Evolutionary conservation across 1,139 yeast genomes (phyloP), one percentile per base, ranked within the genome.

Genomic region (Pichia kudriavzevii): DNA sequence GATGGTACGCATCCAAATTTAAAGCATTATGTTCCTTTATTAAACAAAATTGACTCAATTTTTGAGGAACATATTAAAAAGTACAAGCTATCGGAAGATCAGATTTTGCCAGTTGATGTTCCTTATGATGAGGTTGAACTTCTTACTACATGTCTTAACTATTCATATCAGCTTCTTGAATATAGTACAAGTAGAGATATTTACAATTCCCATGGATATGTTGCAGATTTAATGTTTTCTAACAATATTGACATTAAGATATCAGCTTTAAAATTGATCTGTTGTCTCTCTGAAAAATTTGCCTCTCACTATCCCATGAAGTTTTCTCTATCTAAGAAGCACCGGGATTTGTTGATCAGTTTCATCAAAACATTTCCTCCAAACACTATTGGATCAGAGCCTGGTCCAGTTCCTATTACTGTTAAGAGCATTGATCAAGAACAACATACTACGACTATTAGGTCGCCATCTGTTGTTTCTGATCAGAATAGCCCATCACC

Each of bases 31-130:
- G 69, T 83, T 15, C 70, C 79, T 0, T 73, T 84, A 1, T 63
- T 88, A 46, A 81, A 87, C 55, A 66, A 79, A 46, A 75, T 87
- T 48, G 96, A 87, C 53, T 69, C 64, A 11, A 67, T 83, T 14
- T 61, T 84, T 38, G 82, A 77, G 36, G 47, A 48, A 4, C 59
- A 69, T 26, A 70, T 80, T 18, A 57, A 58, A 11, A 72, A 72
- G 43, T 81, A 84, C 49, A 67, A 64, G 6, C 66, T 81, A 30
- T 64, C 63, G 22, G 63, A 66, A 13, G 72, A 67, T n/a, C 54
- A 50, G 41, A 67, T 69, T 8, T 63, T 58, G 38, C 64, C 82
- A 25, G 59, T 58, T 13, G 61, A 64, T 13, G 65, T 84, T 42
- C 51, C 61, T 0, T 38, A 46, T 0, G 56, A 56, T 1, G 94